Evolutionary conservation across 2,329 filamentous ascomycete species (phyloP), one percentile per base, ranked within the genome.

Genomic region (Penicillium sp.): DNA sequence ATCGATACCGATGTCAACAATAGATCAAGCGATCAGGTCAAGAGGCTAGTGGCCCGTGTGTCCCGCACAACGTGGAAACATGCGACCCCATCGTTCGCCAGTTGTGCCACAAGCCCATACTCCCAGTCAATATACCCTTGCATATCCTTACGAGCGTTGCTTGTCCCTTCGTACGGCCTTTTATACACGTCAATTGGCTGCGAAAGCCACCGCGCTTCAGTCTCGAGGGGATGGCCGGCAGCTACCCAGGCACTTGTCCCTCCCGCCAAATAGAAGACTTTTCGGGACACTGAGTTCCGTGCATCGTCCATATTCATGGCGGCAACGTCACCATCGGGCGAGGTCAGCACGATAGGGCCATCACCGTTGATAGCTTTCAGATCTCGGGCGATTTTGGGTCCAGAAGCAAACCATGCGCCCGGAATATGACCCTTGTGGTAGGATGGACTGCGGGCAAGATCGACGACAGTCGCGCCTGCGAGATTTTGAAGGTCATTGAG

Each of bases 121-220:
- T 72, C 68, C 69, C 69, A 72, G 46, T 71, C 69, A n/a, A 72
- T 64, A 53, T 72, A 72, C 4, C 55, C 66, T 43, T 70, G 66
- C 69, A 72, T 72, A 44, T 67, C 63, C 49, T 71, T 63, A 19
- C 62, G 53, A 8, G 64, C 63, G 19, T 70, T 70, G 25, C 60
- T 64, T 2, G 67, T 70, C 2, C 70, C 70, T 58, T 72, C 70
- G 34, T 72, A 72, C 4, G 70, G 70, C 25, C 70, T 54, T 47
- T 70, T 69, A 53, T 72, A 71, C n/a, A 72, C 64, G 34, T 72
- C 70, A 25, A 70, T 69, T 3, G 70, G 68, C 41, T 68, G 54
- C 11, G 69, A 71, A 19, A 72, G 60, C 66, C 68, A 71, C 2
- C 64, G 63, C 2, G 56, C 33, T 33, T 70, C 67, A 2, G 63